Conservation (phyloP, 148 eudicot genomes). For the Dianthus caryophyllus region DNA sequence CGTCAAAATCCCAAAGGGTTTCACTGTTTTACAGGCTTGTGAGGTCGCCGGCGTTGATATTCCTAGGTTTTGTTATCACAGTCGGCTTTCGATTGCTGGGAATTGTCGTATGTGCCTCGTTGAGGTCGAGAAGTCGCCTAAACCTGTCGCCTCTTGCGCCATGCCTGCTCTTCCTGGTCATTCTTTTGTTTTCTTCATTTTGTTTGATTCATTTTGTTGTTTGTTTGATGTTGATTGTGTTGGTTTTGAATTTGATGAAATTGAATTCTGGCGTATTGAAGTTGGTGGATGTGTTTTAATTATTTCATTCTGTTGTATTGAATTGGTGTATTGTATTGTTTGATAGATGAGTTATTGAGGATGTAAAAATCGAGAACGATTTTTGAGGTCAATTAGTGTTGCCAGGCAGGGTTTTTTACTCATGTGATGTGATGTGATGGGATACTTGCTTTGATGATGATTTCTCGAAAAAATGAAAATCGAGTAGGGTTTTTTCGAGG, state of each 20-base stretch:
- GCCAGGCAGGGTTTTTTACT: too few relatives aligned
- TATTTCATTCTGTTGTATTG: too few relatives aligned
- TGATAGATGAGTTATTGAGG: too few relatives aligned
- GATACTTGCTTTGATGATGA: too few relatives aligned
- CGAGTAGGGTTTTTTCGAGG: too few relatives aligned
- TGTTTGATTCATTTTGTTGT: neutral
- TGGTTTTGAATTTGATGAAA: too few relatives aligned
- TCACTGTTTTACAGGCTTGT: conserved; percentile 92
- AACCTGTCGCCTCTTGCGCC: conserved; percentile 98
- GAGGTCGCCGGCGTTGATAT: conserved; percentile 95
- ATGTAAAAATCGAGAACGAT: too few relatives aligned
- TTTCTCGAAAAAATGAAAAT: too few relatives aligned
- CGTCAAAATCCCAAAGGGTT: conserved; percentile 86
- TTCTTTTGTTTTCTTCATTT: neutral
- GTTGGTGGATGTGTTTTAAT: too few relatives aligned
- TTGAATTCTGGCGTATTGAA: neutral
- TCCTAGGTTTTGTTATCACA: conserved; percentile 84
- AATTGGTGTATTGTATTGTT: too few relatives aligned
- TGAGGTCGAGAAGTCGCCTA: conserved; percentile 96
- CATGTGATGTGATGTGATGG: too few relatives aligned
- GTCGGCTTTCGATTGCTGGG: conserved; percentile 82
- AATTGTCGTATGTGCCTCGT: conserved; percentile 97
- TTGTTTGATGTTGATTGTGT: neutral
- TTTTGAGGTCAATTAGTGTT: too few relatives aligned
- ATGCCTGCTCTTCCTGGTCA: conserved; percentile 99